Conservation (phyloP, 2,329 filamentous ascomycete genomes). For the Pseudogymnoascus sp. region DNA sequence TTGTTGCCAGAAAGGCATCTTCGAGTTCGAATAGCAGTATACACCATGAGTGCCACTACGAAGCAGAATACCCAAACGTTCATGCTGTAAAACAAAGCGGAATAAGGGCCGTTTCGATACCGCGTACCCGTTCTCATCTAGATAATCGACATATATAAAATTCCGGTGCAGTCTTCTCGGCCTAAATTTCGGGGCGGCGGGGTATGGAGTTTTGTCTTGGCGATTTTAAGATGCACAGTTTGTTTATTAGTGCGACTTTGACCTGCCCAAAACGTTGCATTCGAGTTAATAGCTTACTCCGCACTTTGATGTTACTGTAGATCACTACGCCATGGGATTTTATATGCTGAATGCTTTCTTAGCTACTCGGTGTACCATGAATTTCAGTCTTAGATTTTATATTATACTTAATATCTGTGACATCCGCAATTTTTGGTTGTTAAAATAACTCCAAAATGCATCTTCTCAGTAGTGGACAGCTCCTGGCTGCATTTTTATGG, state of each 20-base stretch:
- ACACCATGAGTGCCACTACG: too few species aligned
- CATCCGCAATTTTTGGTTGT: neutral
- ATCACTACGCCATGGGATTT: neutral
- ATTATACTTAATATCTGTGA: neutral
- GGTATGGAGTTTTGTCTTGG: neutral
- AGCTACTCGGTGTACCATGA: neutral
- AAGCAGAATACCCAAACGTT: neutral
- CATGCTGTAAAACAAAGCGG: neutral
- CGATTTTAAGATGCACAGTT: neutral
- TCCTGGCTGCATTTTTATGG: neutral
- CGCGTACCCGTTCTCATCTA: neutral
- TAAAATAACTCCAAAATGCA: neutral
- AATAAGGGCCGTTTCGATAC: neutral
- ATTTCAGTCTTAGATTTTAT: neutral
- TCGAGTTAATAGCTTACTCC: neutral
- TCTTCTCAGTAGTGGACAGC: neutral
- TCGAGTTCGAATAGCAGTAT: too few species aligned
- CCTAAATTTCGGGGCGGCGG: neutral
- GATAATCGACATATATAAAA: neutral
- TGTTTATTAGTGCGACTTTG: neutral
- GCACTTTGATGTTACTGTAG: neutral
- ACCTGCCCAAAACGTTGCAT: neutral
- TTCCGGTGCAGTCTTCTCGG: neutral
- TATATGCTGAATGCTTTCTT: neutral
- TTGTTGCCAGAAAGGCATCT: too few species aligned